Evolutionary conservation across 495 filamentous ascomycete species (phyloP).

Genomic region (Penicillium daleae): DNA sequence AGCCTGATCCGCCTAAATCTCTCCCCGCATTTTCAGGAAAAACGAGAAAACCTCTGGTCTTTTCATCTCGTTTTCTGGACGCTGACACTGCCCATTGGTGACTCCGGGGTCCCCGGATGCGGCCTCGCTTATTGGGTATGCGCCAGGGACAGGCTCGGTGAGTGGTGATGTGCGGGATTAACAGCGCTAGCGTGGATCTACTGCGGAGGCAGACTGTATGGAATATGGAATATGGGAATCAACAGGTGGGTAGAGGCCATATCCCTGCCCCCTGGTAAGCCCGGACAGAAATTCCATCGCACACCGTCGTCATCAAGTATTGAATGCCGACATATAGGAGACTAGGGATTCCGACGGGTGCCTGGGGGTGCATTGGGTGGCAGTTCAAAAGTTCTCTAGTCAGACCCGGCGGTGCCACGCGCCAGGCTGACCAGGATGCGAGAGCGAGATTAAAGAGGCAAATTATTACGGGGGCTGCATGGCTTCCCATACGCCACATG

Average conservation of each 20-base stretch:
- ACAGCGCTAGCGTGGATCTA: conserved; percentile 13
- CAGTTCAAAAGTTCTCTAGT: conserved; percentile 9
- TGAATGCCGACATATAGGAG: conserved; percentile 20
- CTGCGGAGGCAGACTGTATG: not conserved
- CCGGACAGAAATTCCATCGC: not conserved
- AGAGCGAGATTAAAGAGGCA: conserved; percentile 15
- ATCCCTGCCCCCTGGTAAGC: not conserved
- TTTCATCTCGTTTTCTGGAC: not conserved
- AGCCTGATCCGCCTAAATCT: conserved; percentile 27
- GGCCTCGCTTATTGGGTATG: conserved; percentile 22
- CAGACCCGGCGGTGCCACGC: conserved; percentile 24
- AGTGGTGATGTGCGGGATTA: conserved; percentile 16
- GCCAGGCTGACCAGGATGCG: conserved; percentile 20
- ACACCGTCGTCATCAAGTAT: conserved; percentile 8
- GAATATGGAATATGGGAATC: no score
- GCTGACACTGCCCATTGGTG: not conserved
- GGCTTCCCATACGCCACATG: conserved; percentile 23
- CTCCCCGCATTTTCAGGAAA: conserved; percentile 30
- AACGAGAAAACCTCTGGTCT: not conserved
- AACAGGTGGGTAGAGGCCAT: not conserved
- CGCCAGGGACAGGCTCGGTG: not conserved
- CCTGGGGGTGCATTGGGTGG: conserved; percentile 7
- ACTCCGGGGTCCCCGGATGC: conserved; percentile 19
- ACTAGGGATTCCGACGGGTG: conserved; percentile 6
- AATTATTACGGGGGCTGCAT: conserved; percentile 22